Evolutionary conservation across 106 monocot genomes (phyloP).

Genomic region (Iris macrosiphon): DNA sequence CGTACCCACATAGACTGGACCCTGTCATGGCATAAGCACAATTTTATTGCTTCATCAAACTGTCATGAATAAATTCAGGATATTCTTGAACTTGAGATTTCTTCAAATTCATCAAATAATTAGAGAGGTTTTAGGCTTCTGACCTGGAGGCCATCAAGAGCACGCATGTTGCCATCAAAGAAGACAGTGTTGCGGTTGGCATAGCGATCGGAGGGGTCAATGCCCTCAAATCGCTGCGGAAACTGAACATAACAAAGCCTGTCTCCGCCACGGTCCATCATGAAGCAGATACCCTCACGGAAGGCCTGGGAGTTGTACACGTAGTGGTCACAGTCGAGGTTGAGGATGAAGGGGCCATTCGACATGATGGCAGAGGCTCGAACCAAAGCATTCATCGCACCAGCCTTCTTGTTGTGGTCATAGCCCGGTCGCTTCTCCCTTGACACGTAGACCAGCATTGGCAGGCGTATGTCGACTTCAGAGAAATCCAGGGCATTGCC

Average conservation of each 20-base stretch:
- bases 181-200: conserved; percentile 65
- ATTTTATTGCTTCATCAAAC: no score
- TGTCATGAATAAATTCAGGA: no score
- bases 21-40: no score
- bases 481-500: conserved; percentile 12
- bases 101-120: no score
- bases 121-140: no score
- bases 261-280: conserved; percentile 63
- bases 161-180: conserved; percentile 67
- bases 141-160: conserved; percentile 31
- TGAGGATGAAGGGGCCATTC: conserved; percentile 24
- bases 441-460: conserved; percentile 33
- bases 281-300: conserved; percentile 29
- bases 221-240: conserved; percentile 60
- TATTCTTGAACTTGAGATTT: no score
- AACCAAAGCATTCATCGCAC: conserved; percentile 32
- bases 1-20: conserved; percentile 29
- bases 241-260: conserved; percentile 55
- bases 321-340: conserved; percentile 17
- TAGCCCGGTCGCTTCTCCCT: conserved; percentile 29
- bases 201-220: conserved; percentile 59
- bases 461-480: conserved; percentile 13
- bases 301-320: conserved; percentile 10
- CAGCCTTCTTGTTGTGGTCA: conserved; percentile 36
- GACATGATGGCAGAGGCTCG: conserved; percentile 37